Evolutionary conservation across 2,329 filamentous ascomycete species (phyloP), one percentile per base, ranked within the genome.

Genomic region (Hypocrella siamensis): DNA sequence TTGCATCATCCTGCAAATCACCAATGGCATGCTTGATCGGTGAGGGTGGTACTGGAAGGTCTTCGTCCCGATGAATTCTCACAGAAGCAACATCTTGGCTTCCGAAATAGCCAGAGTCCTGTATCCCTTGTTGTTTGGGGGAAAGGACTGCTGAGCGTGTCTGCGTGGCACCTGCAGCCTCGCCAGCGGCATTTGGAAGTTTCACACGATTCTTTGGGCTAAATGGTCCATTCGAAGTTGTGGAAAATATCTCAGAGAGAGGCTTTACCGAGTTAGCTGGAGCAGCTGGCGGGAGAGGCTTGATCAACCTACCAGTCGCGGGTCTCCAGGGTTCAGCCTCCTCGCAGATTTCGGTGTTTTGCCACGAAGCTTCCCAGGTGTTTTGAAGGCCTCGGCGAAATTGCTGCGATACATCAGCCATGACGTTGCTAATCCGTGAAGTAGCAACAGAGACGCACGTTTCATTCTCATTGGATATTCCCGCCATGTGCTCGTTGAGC

Each of bases 401-500:
- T 88, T 88, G 39, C 90, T 96, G 46, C 15, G 30, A 26, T 17
- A 14, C 6, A 25, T 45, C 27, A 46, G 42, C 28, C 30, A 30
- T 19, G n/a, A 19, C n/a, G 3, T 26, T 26, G 9, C 25, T 26
- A 11, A 11, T n/a, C 3, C 6, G 7, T 14, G 15, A 12, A 7
- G 15, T 26, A 7, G 5, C 25, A n/a, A 14, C 7, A 7, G n/a
- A 12, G 7, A 14, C 50, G 47, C 71, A 94, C 90, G 85, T 72
- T 57, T 86, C 75, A 48, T 85, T 80, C 45, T 79, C 75, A 46
- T 76, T 79, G 52, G 96, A 93, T 47, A 98, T 83, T 40, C 93
- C 84, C 31, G 75, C 74, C 88, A 98, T 94, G 54, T 98, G 90
- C 59, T 96, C 90, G 49, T 98, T 96, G 45, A 98, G 65, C 90